Evolutionary conservation across 2,329 filamentous ascomycete genomes (phyloP).

Genomic region (Penicillium hesseltinei): DNA sequence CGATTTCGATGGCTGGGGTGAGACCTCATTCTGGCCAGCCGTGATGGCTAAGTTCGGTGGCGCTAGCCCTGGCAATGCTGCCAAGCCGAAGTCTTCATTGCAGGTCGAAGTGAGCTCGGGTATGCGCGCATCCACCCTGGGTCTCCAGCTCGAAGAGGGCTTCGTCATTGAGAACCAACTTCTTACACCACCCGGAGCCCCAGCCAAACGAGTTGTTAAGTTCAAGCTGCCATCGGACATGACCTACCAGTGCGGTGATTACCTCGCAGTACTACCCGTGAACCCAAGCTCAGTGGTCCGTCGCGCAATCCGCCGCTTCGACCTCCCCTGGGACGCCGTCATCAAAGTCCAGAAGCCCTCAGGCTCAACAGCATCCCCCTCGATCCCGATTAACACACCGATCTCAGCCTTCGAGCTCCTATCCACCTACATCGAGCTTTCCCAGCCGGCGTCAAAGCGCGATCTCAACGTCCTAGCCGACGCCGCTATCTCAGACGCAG

Average conservation of each 20-base stretch:
- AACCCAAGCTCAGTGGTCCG: constrained; percentile 64
- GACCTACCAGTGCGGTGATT: constrained; percentile 71
- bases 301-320: constrained; percentile 63
- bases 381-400: constrained; percentile 55
- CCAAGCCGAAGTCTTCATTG: constrained; percentile 36
- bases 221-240: constrained; percentile 65
- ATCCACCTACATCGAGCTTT: constrained; percentile 69
- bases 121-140: constrained; percentile 55
- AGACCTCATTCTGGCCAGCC: constrained; percentile 54
- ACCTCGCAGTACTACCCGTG: constrained; percentile 69
- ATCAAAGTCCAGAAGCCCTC: constrained; percentile 58
- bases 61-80: constrained; percentile 13
- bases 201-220: constrained; percentile 64
- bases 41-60: constrained; percentile 45
- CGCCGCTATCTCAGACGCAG: constrained; percentile 51
- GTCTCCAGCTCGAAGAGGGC: constrained; percentile 64
- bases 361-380: constrained; percentile 36
- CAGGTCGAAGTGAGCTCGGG: constrained; percentile 54
- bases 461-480: constrained; percentile 49
- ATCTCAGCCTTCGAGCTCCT: constrained; percentile 65
- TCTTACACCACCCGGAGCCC: constrained; percentile 52
- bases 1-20: constrained; percentile 67
- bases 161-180: constrained; percentile 55
- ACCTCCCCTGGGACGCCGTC: constrained; percentile 66
- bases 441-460: constrained; percentile 69